These are phyloP conservation scores for Anacardium occidentale DNA, from an alignment of 345 rosid species.

Conservation along the genomic window DNA sequence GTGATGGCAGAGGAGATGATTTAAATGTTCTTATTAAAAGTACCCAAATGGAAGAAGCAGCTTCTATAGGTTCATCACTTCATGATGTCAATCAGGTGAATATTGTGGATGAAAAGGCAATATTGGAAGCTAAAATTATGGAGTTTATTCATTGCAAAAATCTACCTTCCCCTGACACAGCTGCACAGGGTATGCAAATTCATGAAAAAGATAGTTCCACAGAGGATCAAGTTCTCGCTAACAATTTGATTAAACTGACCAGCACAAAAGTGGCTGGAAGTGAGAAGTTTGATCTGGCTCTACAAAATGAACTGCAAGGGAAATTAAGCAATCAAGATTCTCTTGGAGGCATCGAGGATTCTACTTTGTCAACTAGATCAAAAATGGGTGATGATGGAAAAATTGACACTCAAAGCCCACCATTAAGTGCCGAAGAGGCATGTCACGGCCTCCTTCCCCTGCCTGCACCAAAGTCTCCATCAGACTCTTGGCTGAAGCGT, in stretches of 20 bases:
- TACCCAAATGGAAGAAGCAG: conserved; percentile 33
- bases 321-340: conserved; percentile 23
- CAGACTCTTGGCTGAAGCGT: conserved; percentile 86
- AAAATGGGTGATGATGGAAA: conserved; percentile 32
- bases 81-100: conserved; percentile 25
- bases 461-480: conserved; percentile 80
- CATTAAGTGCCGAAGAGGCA: conserved; percentile 30
- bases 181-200: conserved; percentile 12
- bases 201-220: conserved; percentile 11
- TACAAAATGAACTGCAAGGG: conserved; percentile 21
- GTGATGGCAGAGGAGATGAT: conserved; percentile 15
- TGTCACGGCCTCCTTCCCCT: conserved; percentile 40
- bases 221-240: conserved; percentile 21
- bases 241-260: conserved; percentile 19
- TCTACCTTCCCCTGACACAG: conserved; percentile 22
- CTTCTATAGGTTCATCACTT: conserved; percentile 26
- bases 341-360: conserved; percentile 7
- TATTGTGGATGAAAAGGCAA: conserved; percentile 16
- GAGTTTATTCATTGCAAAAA: conserved; percentile 28
- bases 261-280: conserved; percentile 24
- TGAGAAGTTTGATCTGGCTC: conserved; percentile 27
- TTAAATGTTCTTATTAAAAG: conserved; percentile 15
- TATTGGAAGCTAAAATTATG: conserved; percentile 13
- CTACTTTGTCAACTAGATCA: conserved; percentile 13
- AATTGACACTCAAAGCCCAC: conserved; percentile 33